Evolutionary conservation across 768 basidiomycete species (phyloP), one percentile per base, ranked within the genome.

Genomic region (Tulasnella calospora): DNA sequence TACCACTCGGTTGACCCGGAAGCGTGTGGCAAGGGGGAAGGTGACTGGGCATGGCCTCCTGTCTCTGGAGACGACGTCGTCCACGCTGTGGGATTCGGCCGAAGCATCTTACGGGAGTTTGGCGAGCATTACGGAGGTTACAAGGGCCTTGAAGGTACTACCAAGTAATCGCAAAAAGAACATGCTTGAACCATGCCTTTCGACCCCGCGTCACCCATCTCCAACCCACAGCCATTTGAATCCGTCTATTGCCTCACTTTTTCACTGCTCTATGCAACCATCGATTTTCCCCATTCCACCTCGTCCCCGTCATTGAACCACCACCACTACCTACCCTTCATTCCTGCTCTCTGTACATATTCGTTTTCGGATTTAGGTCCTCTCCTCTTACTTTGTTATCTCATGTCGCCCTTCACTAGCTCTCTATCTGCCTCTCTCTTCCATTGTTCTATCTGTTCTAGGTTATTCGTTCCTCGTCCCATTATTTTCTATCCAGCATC

Each of bases 1-100:
- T 17, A 38, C 17, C 19, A 73, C 35, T 69, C 71, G 41, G 70
- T 78, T 33, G 71, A 78, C 77, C 35, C 44, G n/a, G 40, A 71
- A 19, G 77, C 69, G 15, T 78, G 77, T 44, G 70, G 38, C 4
- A 67, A 51, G 21, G 77, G 77, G 35, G 36, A 78, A 71, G 77
- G 77, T 30, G 77, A 78, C 27, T 78, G 77, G 77, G 77, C 77
- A 46, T 78, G 77, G 77, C 77, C 77, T 36, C 41, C 70, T 67
- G 35, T 55, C 40, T 47, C 69, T 41, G 77, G 77, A 30, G 77
- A 78, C 55, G 77, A 78, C 70, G 61, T 78, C 40, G 67, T 55
- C 12, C 77, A 78, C 33, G 77, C 69, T 41, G 77, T 78, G 38
- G 77, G 77, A 30, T 78, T 78, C 69, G 77, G 77, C 40, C 41